Base-by-base conservation (phyloP, 164 flowering plant species). In the Echeveria elegans region DNA sequence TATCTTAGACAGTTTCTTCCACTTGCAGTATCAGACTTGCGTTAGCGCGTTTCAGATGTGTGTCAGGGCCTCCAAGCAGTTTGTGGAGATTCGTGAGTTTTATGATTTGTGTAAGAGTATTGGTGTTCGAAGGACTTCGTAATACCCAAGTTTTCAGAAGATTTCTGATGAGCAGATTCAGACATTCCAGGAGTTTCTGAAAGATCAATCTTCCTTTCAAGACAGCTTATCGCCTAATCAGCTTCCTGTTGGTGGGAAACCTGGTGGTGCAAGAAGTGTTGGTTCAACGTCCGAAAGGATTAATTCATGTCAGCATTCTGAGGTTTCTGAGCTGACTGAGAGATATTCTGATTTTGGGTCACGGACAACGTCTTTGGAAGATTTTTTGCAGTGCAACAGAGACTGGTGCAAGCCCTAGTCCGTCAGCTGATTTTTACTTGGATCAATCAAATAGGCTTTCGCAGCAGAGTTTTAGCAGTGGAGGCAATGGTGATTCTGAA, bases 1-100 rank as follows among this genome's bases (percentile, higher is more conserved):
- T n/a, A 81, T 94, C n/a, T 75, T 91, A 0, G 93, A 94, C 45
- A 82, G 89, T 56, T 94, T 89, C 82, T 88, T 89, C 61, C 89
- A 86, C 30, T 41, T 89, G 53, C 86, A 70, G 19, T 79, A 83
- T 61, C 83, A 80, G 6, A 70, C 80, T 10, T 86, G 93, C 47
- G 75, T 79, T 0, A 70, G 50, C 4, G 89, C 92, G 0, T 86
- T 76, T 70, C 86, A 86, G 29, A 66, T 79, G 0, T 87, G 91
- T 28, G 77, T 79, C 18, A 83, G 75, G 75, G 91, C 93, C 2
- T 67, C 86, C 0, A 85, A 80, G 67, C 96, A 89, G 52, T 91
- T 82, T 66, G 85, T 82, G n/a, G 90, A 87, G 68, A 85, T 94
- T 0, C 60, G 67, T 15, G 59, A 50, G 0, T 88, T 86, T 71